Percentiles rank a stretch among this genome's conserved stretches.
Evolutionary conservation across 192 early-diverging fungal genomes (phyloP).

Genomic region (Globomyces pollinis-pini): DNA sequence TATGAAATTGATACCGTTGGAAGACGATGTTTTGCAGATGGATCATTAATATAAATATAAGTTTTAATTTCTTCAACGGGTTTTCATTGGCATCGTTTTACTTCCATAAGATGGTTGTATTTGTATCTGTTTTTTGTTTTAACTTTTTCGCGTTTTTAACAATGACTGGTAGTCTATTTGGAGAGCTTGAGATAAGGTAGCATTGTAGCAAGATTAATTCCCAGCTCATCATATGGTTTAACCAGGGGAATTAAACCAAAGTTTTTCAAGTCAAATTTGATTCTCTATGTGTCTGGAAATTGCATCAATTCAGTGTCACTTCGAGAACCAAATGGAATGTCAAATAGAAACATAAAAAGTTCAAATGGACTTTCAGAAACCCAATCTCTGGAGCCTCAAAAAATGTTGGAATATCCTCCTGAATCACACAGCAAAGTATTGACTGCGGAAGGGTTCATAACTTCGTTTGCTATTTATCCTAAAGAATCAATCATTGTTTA

Average conservation of each 20-base stretch:
- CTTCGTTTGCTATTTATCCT: constrained; percentile 30
- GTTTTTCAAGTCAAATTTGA: constrained; percentile 20
- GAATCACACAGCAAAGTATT: constrained; percentile 11
- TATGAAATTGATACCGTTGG: constrained; percentile 72
- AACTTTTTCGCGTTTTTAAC: not conserved
- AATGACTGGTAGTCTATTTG: constrained; percentile 36
- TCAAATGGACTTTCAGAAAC: too few relatives aligned
- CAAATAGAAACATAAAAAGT: constrained; percentile 5
- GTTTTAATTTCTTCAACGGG: not conserved
- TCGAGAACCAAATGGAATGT: too few relatives aligned
- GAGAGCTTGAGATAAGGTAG: constrained; percentile 37
- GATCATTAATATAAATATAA: constrained; percentile 58
- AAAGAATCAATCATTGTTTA: constrained; percentile 36
- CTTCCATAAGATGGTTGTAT: too few relatives aligned
- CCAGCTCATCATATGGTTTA: constrained; percentile 37
- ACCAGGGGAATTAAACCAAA: constrained; percentile 15
- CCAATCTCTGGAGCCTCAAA: not conserved
- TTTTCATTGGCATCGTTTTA: too few relatives aligned
- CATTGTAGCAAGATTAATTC: constrained; percentile 30
- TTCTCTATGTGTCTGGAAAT: constrained; percentile 43
- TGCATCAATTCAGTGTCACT: constrained; percentile 31
- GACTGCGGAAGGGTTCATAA: constrained; percentile 30
- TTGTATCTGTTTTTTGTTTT: too few relatives aligned
- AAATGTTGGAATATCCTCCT: not conserved
- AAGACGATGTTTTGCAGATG: constrained; percentile 73